A percentile compares a stretch with the other conserved stretches of the same genome.
Conservation (phyloP, 176 grass and related monocot genomes). For the Miscanthus lutarioriparius region DNA sequence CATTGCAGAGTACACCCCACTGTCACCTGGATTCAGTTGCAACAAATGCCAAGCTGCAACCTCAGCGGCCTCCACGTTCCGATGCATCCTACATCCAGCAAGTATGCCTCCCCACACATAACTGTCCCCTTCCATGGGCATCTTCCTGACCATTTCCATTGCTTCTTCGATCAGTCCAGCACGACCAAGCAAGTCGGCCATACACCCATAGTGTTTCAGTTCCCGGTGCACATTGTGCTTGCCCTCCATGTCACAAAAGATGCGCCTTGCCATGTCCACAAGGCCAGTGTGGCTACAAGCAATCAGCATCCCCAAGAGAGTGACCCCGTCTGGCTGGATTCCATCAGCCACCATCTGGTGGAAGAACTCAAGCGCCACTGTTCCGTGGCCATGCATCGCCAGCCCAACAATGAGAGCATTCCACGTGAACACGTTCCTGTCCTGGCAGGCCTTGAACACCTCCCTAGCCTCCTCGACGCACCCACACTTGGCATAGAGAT, state of each 20-base stretch:
- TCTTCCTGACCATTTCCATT: slow-evolving; percentile 51
- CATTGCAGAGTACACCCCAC: slow-evolving; percentile 64
- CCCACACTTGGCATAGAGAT: slow-evolving; percentile 67
- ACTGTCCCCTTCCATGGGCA: slow-evolving; percentile 50
- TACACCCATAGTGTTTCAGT: slow-evolving; percentile 74
- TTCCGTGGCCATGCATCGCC: slow-evolving; percentile 59
- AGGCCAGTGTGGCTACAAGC: slow-evolving; percentile 65
- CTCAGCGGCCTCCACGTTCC: slow-evolving; percentile 48
- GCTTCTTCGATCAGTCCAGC: slow-evolving; percentile 56
- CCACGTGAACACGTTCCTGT: slow-evolving; percentile 60
- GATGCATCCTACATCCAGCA: slow-evolving; percentile 60
- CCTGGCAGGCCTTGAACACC: slow-evolving; percentile 35
- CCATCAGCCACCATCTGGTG: slow-evolving; percentile 39
- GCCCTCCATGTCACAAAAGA: slow-evolving; percentile 61
- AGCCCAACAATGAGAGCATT: slow-evolving; percentile 61
- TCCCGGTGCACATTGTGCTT: slow-evolving; percentile 30
- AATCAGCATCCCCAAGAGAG: slow-evolving; percentile 53
- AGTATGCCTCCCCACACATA: slow-evolving; percentile 72
- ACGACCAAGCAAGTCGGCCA: slow-evolving; percentile 63
- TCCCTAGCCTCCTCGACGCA: slow-evolving; percentile 33
- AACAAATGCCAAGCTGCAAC: slow-evolving; percentile 49
- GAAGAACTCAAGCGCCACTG: slow-evolving; percentile 48
- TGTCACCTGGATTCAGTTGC: slow-evolving; percentile 47
- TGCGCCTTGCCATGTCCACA: slow-evolving; percentile 43
- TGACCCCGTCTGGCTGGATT: slow-evolving; percentile 46